Base-by-base conservation (phyloP, 2,329 filamentous ascomycete genomes). In the Aurifilum marmelostoma region DNA sequence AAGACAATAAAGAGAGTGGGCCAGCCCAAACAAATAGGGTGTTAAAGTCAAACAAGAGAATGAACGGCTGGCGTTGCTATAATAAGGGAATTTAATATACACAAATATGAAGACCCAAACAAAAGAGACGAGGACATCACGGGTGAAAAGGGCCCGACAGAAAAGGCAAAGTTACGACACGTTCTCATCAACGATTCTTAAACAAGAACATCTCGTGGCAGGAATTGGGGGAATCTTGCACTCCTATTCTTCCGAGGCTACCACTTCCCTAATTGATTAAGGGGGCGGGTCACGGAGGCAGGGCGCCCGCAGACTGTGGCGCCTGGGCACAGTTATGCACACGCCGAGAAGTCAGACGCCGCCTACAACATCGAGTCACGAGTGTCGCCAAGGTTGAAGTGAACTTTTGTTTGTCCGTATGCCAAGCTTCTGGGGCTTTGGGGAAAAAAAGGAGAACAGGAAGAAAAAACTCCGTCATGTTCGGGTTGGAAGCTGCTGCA, bases 1-100 rank as follows among this genome's bases (percentile, higher is more conserved):
- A 43, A 43, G 11, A 12, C 2, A 47, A 11, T 58, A 52, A 39
- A 59, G n/a, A 50, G 37, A 14, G 54, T 70, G 63, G 67, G 66
- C 66, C 69, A 41, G 66, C 66, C 69, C 29, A 62, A 52, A 67
- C 39, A 52, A 41, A n/a, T 9, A n/a, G 21, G 29, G 29, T 27
- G 29, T 18, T 47, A n/a, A 47, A 43, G 27, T 11, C 52, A 27
- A 52, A 29, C 3, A 24, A 50, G 27, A 47, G 41, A 66, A 54
- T 27, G 43, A 67, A 62, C 58, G 65, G 56, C 56, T 67, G 58
- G 58, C 65, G 58, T 54, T 52, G 14, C 29, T 4, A n/a, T 27
- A 65, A 39, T n/a, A n/a, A 24, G 43, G 43, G 8, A 32, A 39
- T 11, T 5, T 29, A 21, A 7, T n/a, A n/a, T n/a, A n/a, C n/a